Percentiles rank a stretch among this genome's conserved stretches.
phyloP scores from a whole-genome alignment of 2,329 filamentous ascomycete species.

The Onygena corvina region DNA sequence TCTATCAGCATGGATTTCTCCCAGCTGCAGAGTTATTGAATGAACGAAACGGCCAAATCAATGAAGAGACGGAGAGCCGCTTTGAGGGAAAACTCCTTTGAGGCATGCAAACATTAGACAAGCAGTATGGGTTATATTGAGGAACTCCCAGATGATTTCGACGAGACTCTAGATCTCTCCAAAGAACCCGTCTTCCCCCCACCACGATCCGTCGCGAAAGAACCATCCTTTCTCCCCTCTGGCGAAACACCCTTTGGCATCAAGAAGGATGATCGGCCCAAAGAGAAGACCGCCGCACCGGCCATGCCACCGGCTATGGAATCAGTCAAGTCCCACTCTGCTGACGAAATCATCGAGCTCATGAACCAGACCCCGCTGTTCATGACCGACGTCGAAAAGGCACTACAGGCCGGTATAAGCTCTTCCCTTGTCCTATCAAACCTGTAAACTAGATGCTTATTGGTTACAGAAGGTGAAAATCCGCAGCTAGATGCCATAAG shows the following conservation, averaged over 20 bases:
- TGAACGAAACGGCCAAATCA: neutral
- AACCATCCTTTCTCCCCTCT: constrained; percentile 13
- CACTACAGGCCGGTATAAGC: constrained; percentile 40
- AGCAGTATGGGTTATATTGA: constrained; percentile 41
- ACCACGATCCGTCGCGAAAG: constrained; percentile 4
- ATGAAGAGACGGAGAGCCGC: neutral
- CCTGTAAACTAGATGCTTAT: constrained; percentile 2
- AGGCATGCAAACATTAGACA: too few relatives aligned
- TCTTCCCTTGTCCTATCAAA: constrained; percentile 6
- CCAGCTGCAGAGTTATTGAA: too few relatives aligned
- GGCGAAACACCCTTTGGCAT: constrained; percentile 31
- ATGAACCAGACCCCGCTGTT: constrained; percentile 71
- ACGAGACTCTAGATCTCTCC: constrained; percentile 36
- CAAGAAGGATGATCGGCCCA: constrained; percentile 25
- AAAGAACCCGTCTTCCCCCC: constrained; percentile 16
- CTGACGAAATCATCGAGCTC: constrained; percentile 50
- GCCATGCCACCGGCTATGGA: constrained; percentile 49
- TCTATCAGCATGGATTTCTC: too few relatives aligned
- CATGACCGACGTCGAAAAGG: constrained; percentile 75
- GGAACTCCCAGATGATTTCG: constrained; percentile 41
- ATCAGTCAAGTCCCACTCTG: constrained; percentile 43
- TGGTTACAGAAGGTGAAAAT: constrained; percentile 52
- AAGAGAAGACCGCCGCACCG: constrained; percentile 26
- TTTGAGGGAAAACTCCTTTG: too few relatives aligned
- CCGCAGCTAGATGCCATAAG: constrained; percentile 73